Evolutionary conservation across 2,329 filamentous ascomycete species (phyloP).

Genomic region (Colletotrichum coccodes): DNA sequence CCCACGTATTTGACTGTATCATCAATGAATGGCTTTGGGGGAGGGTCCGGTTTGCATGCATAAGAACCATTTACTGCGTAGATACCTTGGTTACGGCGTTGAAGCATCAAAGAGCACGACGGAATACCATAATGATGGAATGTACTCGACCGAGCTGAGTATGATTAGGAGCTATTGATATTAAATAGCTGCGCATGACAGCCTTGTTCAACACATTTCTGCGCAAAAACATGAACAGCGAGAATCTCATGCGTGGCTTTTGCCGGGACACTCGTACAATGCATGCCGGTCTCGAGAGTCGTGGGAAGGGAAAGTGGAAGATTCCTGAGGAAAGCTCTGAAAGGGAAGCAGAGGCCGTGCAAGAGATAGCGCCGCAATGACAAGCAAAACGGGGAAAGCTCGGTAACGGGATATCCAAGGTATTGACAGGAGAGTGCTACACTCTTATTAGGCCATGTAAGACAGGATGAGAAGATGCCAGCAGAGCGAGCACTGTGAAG

Average conservation of each 20-base stretch:
- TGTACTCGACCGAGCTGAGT: neutral
- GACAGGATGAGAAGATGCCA: too few species aligned
- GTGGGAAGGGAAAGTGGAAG: too few species aligned
- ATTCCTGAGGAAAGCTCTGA: too few species aligned
- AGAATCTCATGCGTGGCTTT: neutral
- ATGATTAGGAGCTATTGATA: neutral
- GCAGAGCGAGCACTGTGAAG: too few species aligned
- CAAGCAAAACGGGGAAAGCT: too few species aligned
- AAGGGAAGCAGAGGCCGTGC: too few species aligned
- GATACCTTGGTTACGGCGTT: conserved; percentile 6
- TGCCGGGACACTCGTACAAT: neutral
- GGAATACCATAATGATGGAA: neutral
- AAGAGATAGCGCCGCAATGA: too few species aligned
- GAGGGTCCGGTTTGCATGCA: neutral
- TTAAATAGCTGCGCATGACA: neutral
- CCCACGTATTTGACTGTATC: neutral
- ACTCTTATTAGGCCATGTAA: too few species aligned
- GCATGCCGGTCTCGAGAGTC: too few species aligned
- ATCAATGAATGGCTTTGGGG: neutral
- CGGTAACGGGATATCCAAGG: too few species aligned
- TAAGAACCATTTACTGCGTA: neutral
- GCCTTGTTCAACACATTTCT: neutral
- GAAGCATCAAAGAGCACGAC: neutral
- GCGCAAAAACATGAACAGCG: neutral
- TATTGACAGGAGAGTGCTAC: too few species aligned